Percentiles rank a stretch among this genome's conserved stretches.
Evolutionary conservation across 768 basidiomycete genomes (phyloP).

Genomic region (Auriscalpium microsporum): DNA sequence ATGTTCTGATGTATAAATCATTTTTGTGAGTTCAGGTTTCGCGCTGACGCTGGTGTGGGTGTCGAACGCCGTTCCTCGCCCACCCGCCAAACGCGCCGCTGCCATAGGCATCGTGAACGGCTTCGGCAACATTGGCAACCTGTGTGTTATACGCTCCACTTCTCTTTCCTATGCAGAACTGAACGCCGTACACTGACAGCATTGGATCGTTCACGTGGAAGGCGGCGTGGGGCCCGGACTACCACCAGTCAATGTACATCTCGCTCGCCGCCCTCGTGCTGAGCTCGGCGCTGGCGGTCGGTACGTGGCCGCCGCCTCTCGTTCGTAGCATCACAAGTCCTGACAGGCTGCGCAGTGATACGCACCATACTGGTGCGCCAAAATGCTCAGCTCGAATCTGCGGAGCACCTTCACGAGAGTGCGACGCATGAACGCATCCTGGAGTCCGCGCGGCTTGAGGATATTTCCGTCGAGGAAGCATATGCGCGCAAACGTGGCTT

Average conservation of each 20-base stretch:
- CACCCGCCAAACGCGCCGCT: constrained; percentile 46
- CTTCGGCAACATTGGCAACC: constrained; percentile 45
- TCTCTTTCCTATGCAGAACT: not conserved
- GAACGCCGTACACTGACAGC: constrained; percentile 24
- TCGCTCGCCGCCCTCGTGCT: constrained; percentile 27
- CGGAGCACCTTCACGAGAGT: constrained; percentile 35
- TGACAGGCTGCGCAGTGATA: constrained; percentile 26
- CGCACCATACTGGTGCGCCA: constrained; percentile 37
- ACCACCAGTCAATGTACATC: constrained; percentile 56
- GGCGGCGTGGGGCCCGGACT: constrained; percentile 49
- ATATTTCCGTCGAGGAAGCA: constrained; percentile 52
- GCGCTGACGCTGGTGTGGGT: constrained; percentile 51
- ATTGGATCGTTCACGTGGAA: constrained; percentile 59
- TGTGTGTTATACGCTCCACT: constrained; percentile 31
- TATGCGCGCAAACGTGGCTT: constrained; percentile 48
- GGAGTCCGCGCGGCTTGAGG: constrained; percentile 51
- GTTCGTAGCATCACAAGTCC: not conserved
- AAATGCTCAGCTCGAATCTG: constrained; percentile 43
- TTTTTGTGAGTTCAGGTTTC: constrained; percentile 21
- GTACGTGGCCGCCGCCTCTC: constrained; percentile 19
- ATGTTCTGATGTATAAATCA: no score
- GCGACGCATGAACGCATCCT: constrained; percentile 43
- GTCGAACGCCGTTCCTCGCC: constrained; percentile 49
- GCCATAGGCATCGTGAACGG: constrained; percentile 60
- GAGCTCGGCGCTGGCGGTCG: constrained; percentile 23